A percentile compares a stretch with the other conserved stretches of the same genome.
These are phyloP conservation scores for Citrus medica DNA, from an alignment of 345 rosid genomes.

Conservation along the genomic window DNA sequence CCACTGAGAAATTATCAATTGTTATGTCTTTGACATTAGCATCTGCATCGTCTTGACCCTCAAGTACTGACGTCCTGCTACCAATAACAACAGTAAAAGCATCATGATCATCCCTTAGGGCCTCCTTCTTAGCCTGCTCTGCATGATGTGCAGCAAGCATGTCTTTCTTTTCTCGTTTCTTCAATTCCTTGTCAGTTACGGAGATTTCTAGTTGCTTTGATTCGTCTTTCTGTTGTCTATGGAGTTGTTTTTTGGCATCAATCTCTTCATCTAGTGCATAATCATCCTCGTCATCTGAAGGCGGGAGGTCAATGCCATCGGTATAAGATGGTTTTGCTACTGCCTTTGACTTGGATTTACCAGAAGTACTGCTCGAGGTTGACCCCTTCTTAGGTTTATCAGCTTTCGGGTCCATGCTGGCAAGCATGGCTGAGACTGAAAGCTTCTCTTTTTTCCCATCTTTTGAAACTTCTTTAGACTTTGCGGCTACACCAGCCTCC, in stretches of 20 bases:
- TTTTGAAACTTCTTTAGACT: constrained; percentile 51
- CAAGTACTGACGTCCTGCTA: constrained; percentile 78
- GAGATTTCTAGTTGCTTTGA: constrained; percentile 48
- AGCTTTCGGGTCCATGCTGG: constrained; percentile 75
- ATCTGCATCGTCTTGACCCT: constrained; percentile 80
- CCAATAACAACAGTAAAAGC: constrained; percentile 96
- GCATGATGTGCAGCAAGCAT: constrained; percentile 46
- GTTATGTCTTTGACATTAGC: constrained; percentile 91
- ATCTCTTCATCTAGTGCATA: constrained; percentile 39
- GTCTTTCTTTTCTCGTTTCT: constrained; percentile 83
- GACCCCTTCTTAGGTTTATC: constrained; percentile 74
- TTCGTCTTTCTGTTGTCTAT: constrained; percentile 51
- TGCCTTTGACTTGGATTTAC: constrained; percentile 50
- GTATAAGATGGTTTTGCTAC: constrained; percentile 60
- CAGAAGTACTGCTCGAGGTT: constrained; percentile 22
- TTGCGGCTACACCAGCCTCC: constrained; percentile 40
- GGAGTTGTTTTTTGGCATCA: constrained; percentile 22
- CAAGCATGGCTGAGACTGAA: constrained; percentile 80
- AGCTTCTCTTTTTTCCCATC: constrained; percentile 62
- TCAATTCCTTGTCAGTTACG: constrained; percentile 68
- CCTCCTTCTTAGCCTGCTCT: constrained; percentile 69
- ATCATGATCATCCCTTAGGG: constrained; percentile 87
- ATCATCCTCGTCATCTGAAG: constrained; percentile 77
- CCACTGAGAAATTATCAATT: constrained; percentile 80
- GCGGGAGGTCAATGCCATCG: constrained; percentile 86